Evolutionary conservation across 1,284 basidiomycete species (phyloP).

Genomic region (Rhodotorula sp.): DNA sequence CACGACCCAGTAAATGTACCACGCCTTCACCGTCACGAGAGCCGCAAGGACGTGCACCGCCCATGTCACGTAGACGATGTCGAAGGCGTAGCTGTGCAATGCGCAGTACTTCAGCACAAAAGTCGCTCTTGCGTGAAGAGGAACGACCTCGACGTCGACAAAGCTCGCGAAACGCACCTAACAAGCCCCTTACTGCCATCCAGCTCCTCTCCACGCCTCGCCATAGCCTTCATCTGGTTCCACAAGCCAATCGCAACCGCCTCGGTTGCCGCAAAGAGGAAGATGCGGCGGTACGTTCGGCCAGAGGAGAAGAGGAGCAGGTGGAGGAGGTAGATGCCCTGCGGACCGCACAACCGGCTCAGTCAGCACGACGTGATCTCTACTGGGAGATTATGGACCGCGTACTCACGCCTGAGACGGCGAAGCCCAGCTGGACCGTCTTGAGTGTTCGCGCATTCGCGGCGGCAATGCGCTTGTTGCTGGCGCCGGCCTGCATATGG

Average conservation of each 20-base stretch:
- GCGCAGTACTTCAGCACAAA: rapidly evolving
- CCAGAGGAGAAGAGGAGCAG: constrained; percentile 31
- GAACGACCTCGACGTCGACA: neutral
- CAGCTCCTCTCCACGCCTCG: constrained; percentile 46
- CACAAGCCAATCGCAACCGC: constrained; percentile 44
- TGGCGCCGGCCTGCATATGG: constrained; percentile 31
- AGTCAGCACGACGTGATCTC: no score
- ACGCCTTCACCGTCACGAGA: constrained; percentile 45
- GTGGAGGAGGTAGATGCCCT: constrained; percentile 37
- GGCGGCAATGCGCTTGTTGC: constrained; percentile 29
- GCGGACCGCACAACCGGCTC: neutral
- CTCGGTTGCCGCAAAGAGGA: constrained; percentile 43
- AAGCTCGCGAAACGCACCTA: constrained; percentile 36
- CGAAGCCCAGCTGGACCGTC: constrained; percentile 24
- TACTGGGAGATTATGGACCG: no score
- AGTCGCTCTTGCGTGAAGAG: no score
- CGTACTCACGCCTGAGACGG: constrained; percentile 9
- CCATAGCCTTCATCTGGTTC: constrained; percentile 47
- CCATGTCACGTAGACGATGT: constrained; percentile 51
- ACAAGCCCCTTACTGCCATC: constrained; percentile 46
- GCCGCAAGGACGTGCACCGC: constrained; percentile 48
- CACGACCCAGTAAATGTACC: constrained; percentile 48
- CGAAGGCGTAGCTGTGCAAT: constrained; percentile 48
- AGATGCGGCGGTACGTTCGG: constrained; percentile 23
- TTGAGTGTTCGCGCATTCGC: constrained; percentile 27